Conservation (phyloP, 1,139 yeast species). For the Oligophagozyma castellii region DNA sequence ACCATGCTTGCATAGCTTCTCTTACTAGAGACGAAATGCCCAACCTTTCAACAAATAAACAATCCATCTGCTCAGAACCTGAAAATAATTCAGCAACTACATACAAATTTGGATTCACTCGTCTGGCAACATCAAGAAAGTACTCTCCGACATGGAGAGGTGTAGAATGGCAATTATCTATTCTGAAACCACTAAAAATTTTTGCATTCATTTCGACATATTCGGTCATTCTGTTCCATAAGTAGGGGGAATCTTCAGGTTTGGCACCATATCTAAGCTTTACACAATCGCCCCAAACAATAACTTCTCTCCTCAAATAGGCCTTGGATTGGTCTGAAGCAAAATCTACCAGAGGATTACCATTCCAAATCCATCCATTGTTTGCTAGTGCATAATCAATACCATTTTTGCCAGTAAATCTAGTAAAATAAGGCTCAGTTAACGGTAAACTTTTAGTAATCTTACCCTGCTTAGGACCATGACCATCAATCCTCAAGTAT, state of each 20-base stretch:
- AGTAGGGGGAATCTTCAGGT: slow-evolving; percentile 71
- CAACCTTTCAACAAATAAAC: slow-evolving; percentile 75
- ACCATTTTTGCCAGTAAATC: slow-evolving; percentile 42
- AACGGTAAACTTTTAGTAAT: slow-evolving; percentile 47
- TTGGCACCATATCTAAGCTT: slow-evolving; percentile 72
- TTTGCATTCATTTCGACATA: slow-evolving; percentile 67
- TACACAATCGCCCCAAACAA: slow-evolving; percentile 97
- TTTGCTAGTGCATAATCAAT: slow-evolving; percentile 65
- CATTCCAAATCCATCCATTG: slow-evolving; percentile 99
- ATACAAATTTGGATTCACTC: slow-evolving; percentile 70
- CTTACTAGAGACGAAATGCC: slow-evolving; percentile 82
- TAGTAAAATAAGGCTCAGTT: slow-evolving; percentile 78
- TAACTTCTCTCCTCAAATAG: slow-evolving; percentile 80
- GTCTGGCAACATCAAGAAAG: slow-evolving; percentile 77
- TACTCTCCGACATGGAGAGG: slow-evolving; percentile 91
- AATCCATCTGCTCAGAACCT: slow-evolving; percentile 86
- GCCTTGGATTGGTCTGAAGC: slow-evolving; percentile 72
- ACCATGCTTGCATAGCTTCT: slow-evolving; percentile 97
- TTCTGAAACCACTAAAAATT: slow-evolving; percentile 75
- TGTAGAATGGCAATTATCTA: slow-evolving; percentile 93
- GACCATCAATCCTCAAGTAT: slow-evolving; percentile 58
- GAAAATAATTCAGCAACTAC: slow-evolving; percentile 91
- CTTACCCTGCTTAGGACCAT: slow-evolving; percentile 69
- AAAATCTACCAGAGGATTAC: slow-evolving; percentile 84
- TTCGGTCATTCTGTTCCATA: slow-evolving; percentile 80